Evolutionary conservation across 2,329 filamentous ascomycete species (phyloP).

Genomic region (Penicillium sp.): DNA sequence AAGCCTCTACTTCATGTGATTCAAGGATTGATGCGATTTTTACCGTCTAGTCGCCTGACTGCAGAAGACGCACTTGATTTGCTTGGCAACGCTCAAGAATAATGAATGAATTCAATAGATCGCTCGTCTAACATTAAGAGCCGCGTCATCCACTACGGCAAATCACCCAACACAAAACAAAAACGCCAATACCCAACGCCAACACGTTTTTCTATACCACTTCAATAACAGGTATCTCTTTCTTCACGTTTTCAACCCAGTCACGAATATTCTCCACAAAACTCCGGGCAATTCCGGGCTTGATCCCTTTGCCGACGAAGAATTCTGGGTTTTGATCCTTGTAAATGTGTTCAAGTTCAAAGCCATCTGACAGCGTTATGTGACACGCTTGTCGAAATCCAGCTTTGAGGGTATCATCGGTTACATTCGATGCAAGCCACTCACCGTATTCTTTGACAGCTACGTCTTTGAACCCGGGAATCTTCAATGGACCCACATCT

Average conservation of each 20-base stretch:
- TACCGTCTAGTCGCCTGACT: constrained; percentile 22
- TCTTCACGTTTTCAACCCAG: background rate
- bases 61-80: constrained; percentile 20
- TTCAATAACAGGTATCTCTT: constrained; percentile 6
- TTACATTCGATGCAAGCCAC: constrained; percentile 16
- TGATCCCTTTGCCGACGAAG: background rate
- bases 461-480: constrained; percentile 13
- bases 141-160: background rate
- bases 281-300: background rate
- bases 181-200: background rate
- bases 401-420: constrained; percentile 6
- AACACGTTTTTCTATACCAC: constrained; percentile 4
- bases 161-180: background rate
- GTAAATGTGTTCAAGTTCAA: constrained; percentile 17
- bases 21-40: constrained; percentile 23
- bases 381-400: constrained; percentile 15
- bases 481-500: constrained; percentile 2
- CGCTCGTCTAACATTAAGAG: background rate
- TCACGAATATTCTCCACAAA: background rate
- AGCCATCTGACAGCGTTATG: constrained; percentile 14
- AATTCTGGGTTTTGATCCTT: constrained; percentile 5
- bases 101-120: background rate
- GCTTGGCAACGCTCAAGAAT: background rate
- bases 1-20: constrained; percentile 18
- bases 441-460: constrained; percentile 19